A percentile compares a stretch with the other conserved stretches of the same genome.
phyloP scores from a whole-genome alignment of 2,329 filamentous ascomycete species.

The Pseudocercospora crystallina region DNA sequence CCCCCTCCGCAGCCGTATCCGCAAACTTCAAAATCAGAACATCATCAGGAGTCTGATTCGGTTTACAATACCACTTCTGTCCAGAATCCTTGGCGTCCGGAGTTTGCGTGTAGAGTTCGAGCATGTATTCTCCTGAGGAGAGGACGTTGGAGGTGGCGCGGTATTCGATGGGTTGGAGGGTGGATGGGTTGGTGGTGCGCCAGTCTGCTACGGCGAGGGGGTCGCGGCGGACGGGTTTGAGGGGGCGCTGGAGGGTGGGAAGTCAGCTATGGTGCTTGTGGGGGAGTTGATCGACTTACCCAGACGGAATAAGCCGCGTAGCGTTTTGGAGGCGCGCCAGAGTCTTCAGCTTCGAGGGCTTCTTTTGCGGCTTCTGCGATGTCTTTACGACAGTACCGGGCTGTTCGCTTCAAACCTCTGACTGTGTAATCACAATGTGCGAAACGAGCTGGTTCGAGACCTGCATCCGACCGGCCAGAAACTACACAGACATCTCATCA shows the following conservation, averaged over 20 bases:
- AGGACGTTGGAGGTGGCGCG: not conserved
- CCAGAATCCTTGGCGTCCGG: not conserved
- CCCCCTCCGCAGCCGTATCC: conserved; percentile 1
- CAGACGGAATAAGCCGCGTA: conserved; percentile 3
- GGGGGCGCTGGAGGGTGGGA: not conserved
- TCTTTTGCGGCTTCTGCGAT: not conserved
- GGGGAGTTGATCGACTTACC: not conserved
- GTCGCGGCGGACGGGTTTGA: conserved; percentile 2
- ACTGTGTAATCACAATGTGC: not conserved
- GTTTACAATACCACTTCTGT: conserved; percentile 10
- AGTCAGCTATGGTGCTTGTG: no score
- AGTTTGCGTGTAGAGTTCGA: not conserved
- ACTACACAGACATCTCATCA: not conserved
- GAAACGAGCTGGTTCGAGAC: no score
- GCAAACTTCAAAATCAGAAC: conserved; percentile 8
- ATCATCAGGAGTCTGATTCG: conserved; percentile 3
- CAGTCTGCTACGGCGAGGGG: conserved; percentile 5
- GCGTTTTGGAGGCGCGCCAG: not conserved
- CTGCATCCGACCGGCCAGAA: no score
- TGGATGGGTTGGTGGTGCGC: not conserved
- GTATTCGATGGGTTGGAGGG: conserved; percentile 1
- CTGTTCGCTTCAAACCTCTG: not conserved
- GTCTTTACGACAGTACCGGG: conserved; percentile 1
- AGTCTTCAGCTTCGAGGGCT: not conserved
- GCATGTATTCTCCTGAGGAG: not conserved